These are phyloP conservation scores for Eucalyptus caleyi DNA, from an alignment of 345 rosid genomes.

Conservation along the genomic window DNA sequence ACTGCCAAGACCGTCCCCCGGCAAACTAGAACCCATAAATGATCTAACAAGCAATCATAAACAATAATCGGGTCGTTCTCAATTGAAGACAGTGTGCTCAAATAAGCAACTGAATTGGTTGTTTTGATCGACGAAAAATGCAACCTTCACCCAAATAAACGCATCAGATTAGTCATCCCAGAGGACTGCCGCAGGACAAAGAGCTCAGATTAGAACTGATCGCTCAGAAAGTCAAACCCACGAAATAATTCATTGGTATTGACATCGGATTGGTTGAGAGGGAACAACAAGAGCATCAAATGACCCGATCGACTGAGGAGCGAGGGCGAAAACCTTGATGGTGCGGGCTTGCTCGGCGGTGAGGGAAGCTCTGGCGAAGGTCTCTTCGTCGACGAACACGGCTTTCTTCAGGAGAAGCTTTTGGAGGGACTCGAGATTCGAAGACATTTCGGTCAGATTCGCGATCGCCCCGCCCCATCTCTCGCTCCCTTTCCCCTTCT, in stretches of 20 bases:
- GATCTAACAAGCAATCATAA: background rate
- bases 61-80: background rate
- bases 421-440: conserved; percentile 81
- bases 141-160: background rate
- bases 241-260: background rate
- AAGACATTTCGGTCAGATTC: conserved; percentile 76
- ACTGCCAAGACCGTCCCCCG: background rate
- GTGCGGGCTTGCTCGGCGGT: conserved; percentile 86
- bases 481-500: conserved; percentile 58
- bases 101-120: background rate
- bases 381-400: conserved; percentile 85
- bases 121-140: background rate
- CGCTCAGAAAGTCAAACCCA: background rate
- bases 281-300: background rate
- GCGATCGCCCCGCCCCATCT: conserved; percentile 82
- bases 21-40: background rate
- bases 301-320: background rate
- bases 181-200: background rate
- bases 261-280: background rate
- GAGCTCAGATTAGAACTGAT: background rate
- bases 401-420: conserved; percentile 82
- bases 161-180: background rate
- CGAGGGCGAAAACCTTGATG: conserved; percentile 45
- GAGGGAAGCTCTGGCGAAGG: conserved; percentile 79
- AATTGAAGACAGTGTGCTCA: background rate